phyloP scores from a whole-genome alignment of 345 rosid species.

The Moringa oleifera region DNA sequence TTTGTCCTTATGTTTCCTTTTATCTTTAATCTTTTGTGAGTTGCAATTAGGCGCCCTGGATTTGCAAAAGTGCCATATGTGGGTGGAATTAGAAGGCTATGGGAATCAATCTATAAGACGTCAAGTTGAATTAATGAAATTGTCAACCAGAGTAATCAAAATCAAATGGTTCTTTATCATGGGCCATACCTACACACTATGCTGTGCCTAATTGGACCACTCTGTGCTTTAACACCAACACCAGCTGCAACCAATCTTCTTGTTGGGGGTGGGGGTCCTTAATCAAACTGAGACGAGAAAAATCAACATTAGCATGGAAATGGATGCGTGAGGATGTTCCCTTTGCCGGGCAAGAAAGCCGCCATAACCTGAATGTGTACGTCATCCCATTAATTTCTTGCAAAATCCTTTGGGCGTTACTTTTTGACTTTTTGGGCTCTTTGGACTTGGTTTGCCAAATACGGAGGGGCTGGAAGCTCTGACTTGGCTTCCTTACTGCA shows the following conservation, averaged over 20 bases:
- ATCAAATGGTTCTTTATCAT: neutral
- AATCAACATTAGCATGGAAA: too few species aligned
- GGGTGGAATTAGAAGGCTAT: neutral
- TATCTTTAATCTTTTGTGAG: neutral
- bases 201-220: slow-evolving; percentile 8
- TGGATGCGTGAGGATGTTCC: too few species aligned
- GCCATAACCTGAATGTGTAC: too few species aligned
- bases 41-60: slow-evolving; percentile 4
- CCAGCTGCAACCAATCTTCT: too few species aligned
- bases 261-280: too few species aligned
- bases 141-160: slow-evolving; percentile 5
- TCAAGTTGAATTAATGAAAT: slow-evolving; percentile 11
- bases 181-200: slow-evolving; percentile 17
- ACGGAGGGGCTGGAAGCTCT: slow-evolving; percentile 5
- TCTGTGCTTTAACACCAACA: too few species aligned
- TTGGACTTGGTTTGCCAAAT: slow-evolving; percentile 1
- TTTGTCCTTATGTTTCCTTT: too few species aligned
- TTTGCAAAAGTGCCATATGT: neutral
- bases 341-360: too few species aligned
- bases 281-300: too few species aligned
- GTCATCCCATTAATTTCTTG: too few species aligned
- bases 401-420: neutral
- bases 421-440: neutral
- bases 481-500: slow-evolving; percentile 9
- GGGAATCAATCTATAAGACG: slow-evolving; percentile 8